A percentile compares a stretch with the other conserved stretches of the same genome.
Evolutionary conservation across 2,329 filamentous ascomycete genomes (phyloP).

Genomic region (Fusarium pininemorale): DNA sequence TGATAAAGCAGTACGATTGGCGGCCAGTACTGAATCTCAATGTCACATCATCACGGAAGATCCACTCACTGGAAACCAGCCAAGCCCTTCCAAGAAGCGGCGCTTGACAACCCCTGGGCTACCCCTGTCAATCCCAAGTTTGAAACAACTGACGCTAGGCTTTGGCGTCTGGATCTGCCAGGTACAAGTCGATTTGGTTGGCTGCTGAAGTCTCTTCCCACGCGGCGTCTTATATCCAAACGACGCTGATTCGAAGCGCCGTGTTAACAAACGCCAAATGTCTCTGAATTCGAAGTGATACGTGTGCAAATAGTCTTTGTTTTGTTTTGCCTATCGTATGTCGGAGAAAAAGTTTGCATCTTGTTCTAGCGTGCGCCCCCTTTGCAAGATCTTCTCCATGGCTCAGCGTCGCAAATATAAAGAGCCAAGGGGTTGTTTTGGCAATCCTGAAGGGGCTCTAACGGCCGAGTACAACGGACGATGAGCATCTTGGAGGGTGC

Average conservation of each 20-base stretch:
- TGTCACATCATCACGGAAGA: constrained; percentile 24
- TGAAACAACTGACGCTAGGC: constrained; percentile 34
- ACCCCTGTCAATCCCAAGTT: constrained; percentile 22
- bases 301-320: constrained; percentile 1
- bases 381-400: background rate
- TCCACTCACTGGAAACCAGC: constrained; percentile 38
- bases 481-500: constrained; percentile 27
- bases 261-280: constrained; percentile 5
- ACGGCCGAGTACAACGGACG: constrained; percentile 31
- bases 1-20: constrained; percentile 20
- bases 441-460: constrained; percentile 34
- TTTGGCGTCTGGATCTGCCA: constrained; percentile 31
- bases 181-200: constrained; percentile 32
- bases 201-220: constrained; percentile 11
- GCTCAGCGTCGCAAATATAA: constrained; percentile 17
- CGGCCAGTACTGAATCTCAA: constrained; percentile 17
- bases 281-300: constrained; percentile 2
- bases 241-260: constrained; percentile 29
- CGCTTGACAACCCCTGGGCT: constrained; percentile 32
- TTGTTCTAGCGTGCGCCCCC: background rate
- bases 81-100: constrained; percentile 25
- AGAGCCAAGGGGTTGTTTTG: constrained; percentile 32
- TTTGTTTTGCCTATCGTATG: constrained; percentile 4
- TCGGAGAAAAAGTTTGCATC: constrained; percentile 15
- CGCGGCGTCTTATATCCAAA: constrained; percentile 15